phyloP scores from a whole-genome alignment of 2,329 filamentous ascomycete species.

The Fusarium coffeatum region DNA sequence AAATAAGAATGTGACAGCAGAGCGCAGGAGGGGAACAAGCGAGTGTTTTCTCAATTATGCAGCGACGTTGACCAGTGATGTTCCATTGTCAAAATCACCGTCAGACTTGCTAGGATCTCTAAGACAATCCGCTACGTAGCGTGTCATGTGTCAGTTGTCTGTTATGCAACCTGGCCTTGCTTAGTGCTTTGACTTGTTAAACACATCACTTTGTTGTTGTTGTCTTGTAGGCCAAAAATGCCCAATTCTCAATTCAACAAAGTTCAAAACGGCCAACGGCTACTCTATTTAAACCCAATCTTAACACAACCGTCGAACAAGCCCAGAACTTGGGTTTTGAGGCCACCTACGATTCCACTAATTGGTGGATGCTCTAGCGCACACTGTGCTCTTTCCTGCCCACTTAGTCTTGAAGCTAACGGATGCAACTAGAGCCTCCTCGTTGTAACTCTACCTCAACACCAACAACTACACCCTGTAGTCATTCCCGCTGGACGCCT shows the following conservation, averaged over 20 bases:
- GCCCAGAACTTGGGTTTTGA: constrained; percentile 20
- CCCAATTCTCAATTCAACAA: not conserved
- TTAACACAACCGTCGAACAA: not conserved
- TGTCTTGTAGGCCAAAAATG: not conserved
- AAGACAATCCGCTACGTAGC: constrained; percentile 13
- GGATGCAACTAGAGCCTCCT: constrained; percentile 30
- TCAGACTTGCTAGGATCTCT: constrained; percentile 20
- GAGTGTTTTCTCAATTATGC: constrained; percentile 13
- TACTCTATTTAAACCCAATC: not conserved
- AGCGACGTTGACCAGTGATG: constrained; percentile 20
- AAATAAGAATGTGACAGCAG: constrained; percentile 33
- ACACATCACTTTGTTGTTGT: constrained; percentile 1
- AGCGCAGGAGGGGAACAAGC: constrained; percentile 18
- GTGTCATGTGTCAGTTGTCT: constrained; percentile 3
- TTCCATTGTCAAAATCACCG: constrained; percentile 1
- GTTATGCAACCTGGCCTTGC: constrained; percentile 11
- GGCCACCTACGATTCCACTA: constrained; percentile 24
- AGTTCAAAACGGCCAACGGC: constrained; percentile 9
- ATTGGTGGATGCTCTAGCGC: constrained; percentile 16
- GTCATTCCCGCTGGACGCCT: constrained; percentile 35
- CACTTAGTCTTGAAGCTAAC: constrained; percentile 20
- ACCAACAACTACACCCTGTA: constrained; percentile 37
- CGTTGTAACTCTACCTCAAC: constrained; percentile 38
- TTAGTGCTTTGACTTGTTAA: constrained; percentile 1
- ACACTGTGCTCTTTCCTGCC: constrained; percentile 28